A percentile compares a stretch with the other conserved stretches of the same genome.
phyloP scores from a whole-genome alignment of 1,284 basidiomycete species.

The Ganoderma meredithae region DNA sequence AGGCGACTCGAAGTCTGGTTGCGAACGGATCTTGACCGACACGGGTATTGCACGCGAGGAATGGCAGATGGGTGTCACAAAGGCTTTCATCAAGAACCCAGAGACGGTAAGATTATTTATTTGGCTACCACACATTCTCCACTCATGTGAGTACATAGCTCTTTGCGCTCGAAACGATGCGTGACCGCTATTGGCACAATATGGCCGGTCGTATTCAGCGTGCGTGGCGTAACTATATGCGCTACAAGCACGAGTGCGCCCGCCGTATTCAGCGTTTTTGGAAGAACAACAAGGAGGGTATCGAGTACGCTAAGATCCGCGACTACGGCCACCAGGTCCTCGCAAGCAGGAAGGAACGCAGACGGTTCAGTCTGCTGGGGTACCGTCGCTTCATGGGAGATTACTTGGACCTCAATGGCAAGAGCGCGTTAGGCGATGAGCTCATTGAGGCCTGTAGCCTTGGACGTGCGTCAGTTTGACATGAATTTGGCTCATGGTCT shows the following conservation, averaged over 20 bases:
- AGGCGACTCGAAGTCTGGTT: conserved; percentile 91
- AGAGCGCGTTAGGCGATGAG: conserved; percentile 83
- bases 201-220: conserved; percentile 98
- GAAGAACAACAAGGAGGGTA: conserved; percentile 96
- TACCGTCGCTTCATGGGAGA: conserved; percentile 97
- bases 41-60: conserved; percentile 96
- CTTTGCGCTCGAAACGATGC: conserved; percentile 98
- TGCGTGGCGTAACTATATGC: conserved; percentile 94
- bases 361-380: conserved; percentile 92
- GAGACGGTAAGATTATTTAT: conserved; percentile 76
- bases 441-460: conserved; percentile 80
- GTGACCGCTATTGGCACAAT: conserved; percentile 99
- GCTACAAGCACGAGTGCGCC: conserved; percentile 96
- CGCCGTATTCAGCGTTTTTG: conserved; percentile 97
- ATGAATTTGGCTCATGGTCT: conserved; percentile 1
- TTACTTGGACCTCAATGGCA: conserved; percentile 91
- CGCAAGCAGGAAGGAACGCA: conserved; percentile 91
- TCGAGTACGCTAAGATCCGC: conserved; percentile 88
- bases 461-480: conserved; percentile 59
- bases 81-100: conserved; percentile 99
- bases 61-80: conserved; percentile 99
- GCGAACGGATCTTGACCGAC: conserved; percentile 92
- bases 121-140: not conserved
- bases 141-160: conserved; percentile 57
- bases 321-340: conserved; percentile 96